These are phyloP conservation scores for Corniculantispora saksenae DNA, from an alignment of 2,329 filamentous ascomycete species.

Conservation along the genomic window DNA sequence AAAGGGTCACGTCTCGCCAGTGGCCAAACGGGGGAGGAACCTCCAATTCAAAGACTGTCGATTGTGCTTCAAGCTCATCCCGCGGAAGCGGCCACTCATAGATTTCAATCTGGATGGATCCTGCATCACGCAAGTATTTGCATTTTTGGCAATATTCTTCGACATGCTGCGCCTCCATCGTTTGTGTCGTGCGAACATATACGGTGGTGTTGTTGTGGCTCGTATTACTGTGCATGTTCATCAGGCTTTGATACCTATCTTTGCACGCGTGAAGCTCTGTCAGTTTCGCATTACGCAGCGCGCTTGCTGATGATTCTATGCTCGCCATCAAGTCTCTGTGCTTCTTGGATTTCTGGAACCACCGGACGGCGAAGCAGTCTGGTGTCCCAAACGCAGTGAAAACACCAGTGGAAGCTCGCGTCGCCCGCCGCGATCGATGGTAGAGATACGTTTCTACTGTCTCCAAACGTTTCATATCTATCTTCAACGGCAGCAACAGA, in stretches of 20 bases:
- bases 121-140: too few species aligned
- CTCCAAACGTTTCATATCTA: conserved; percentile 46
- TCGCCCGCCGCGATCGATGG: too few species aligned
- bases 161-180: too few species aligned
- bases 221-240: too few species aligned
- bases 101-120: too few species aligned
- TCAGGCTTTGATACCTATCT: too few species aligned
- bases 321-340: neutral
- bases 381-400: neutral
- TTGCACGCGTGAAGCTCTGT: too few species aligned
- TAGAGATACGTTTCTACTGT: conserved; percentile 48
- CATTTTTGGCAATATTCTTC: too few species aligned
- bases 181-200: too few species aligned
- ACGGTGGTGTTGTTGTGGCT: too few species aligned
- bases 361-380: neutral
- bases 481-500: conserved; percentile 45
- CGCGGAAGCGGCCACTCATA: conserved; percentile 13
- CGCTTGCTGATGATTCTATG: neutral
- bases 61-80: neutral
- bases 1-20: conserved; percentile 5
- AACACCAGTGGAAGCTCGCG: neutral
- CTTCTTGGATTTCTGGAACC: neutral
- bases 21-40: neutral
- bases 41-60: conserved; percentile 6
- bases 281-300: too few species aligned